Conservation (phyloP, 345 rosid species). For the Camelina laxa region DNA sequence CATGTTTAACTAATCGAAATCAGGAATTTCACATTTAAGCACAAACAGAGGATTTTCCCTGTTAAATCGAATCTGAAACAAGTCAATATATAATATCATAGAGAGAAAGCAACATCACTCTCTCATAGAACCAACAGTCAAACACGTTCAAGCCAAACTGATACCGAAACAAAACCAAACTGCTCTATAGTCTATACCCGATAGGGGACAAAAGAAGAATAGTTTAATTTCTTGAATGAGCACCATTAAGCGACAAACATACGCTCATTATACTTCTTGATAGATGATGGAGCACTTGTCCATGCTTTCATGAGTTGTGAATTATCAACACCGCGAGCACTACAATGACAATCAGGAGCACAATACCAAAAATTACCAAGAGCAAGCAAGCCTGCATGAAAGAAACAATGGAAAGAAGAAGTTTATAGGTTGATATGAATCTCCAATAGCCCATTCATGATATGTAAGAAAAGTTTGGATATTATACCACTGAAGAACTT, state of each 20-base stretch:
- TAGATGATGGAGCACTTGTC: slow-evolving; percentile 14
- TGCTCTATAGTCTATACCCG: neutral
- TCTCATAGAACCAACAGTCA: slow-evolving; percentile 18
- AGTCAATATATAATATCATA: slow-evolving; percentile 22
- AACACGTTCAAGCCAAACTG: slow-evolving; percentile 3
- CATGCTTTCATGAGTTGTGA: neutral
- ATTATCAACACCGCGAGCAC: slow-evolving; percentile 73
- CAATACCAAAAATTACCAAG: slow-evolving; percentile 89
- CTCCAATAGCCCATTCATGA: neutral
- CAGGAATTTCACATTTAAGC: neutral
- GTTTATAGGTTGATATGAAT: slow-evolving; percentile 5
- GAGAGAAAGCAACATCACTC: slow-evolving; percentile 6
- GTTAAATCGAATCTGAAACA: slow-evolving; percentile 1
- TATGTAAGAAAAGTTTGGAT: slow-evolving; percentile 15
- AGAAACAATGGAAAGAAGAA: neutral
- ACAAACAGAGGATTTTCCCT: slow-evolving; percentile 3
- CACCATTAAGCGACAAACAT: slow-evolving; percentile 6
- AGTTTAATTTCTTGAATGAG: no score
- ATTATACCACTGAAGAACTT: slow-evolving; percentile 86
- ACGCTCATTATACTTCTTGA: slow-evolving; percentile 25
- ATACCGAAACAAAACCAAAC: no score
- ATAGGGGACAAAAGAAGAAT: neutral
- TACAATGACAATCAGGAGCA: slow-evolving; percentile 83
- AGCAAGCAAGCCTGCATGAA: slow-evolving; percentile 83
- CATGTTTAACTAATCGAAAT: neutral